Evolutionary conservation across 23 red algal species (phyloP).

Genomic region (Gracilariopsis chorda): DNA sequence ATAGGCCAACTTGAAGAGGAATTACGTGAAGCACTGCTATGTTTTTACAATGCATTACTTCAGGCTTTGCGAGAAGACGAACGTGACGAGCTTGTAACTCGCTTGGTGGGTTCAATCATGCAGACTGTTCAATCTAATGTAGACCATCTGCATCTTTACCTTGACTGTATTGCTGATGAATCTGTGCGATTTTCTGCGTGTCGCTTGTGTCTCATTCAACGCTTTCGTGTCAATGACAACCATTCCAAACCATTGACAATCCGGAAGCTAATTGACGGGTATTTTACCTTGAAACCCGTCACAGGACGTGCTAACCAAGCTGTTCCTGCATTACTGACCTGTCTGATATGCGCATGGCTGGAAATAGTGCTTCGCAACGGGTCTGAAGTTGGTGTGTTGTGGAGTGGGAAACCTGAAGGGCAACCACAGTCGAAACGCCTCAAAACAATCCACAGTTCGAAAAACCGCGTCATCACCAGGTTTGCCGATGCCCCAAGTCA

Average conservation of each 20-base stretch:
- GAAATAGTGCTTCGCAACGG: background rate
- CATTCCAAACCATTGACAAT: background rate
- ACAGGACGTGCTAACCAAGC: slow-evolving; percentile 21
- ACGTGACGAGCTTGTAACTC: slow-evolving; percentile 23
- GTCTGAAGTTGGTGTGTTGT: background rate
- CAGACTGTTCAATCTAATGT: background rate
- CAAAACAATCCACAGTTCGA: too few species aligned
- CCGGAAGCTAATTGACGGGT: background rate
- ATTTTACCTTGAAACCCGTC: slow-evolving; percentile 17
- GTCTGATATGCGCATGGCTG: slow-evolving; percentile 12
- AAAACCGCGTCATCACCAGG: background rate
- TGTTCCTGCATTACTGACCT: slow-evolving; percentile 14
- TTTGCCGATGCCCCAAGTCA: background rate
- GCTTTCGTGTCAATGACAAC: slow-evolving; percentile 33
- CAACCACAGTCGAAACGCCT: background rate
- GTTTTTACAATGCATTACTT: slow-evolving; percentile 7
- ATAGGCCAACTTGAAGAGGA: background rate
- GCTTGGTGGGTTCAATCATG: slow-evolving; percentile 9
- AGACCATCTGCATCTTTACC: background rate
- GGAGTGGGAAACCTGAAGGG: background rate
- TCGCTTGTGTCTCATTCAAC: slow-evolving; percentile 58
- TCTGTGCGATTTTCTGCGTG: slow-evolving; percentile 1
- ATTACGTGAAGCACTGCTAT: background rate
- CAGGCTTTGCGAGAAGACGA: background rate
- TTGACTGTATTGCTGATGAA: background rate